phyloP scores from a whole-genome alignment of 2,329 filamentous ascomycete species.

The Scytalidium lignicola region DNA sequence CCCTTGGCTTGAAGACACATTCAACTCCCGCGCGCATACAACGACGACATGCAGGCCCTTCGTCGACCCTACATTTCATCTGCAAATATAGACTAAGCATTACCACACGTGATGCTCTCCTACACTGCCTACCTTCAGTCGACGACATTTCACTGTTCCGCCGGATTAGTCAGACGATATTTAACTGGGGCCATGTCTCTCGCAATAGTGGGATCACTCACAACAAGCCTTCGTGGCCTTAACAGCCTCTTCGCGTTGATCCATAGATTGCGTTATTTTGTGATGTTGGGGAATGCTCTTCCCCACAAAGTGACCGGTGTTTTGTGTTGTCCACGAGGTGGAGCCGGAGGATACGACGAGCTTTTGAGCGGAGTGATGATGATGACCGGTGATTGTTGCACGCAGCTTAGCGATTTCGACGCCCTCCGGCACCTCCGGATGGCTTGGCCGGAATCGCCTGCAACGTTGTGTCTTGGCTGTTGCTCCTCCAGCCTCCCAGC shows the following conservation, averaged over 20 bases:
- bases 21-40: slow-evolving; percentile 30
- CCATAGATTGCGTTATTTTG: neutral
- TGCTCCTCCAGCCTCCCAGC: neutral
- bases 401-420: neutral
- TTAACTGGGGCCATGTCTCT: neutral
- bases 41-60: slow-evolving; percentile 27
- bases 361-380: neutral
- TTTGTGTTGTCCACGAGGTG: neutral
- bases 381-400: neutral
- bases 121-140: slow-evolving; percentile 7
- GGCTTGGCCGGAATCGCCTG: neutral
- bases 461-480: neutral
- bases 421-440: neutral
- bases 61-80: slow-evolving; percentile 34
- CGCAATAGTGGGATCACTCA: neutral
- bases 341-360: slow-evolving; percentile 1
- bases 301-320: neutral
- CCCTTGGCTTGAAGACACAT: slow-evolving; percentile 36
- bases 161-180: neutral
- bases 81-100: slow-evolving; percentile 10
- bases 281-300: neutral
- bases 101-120: neutral
- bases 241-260: neutral
- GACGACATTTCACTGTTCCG: slow-evolving; percentile 8
- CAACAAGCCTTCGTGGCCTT: slow-evolving; percentile 5